phyloP scores from a whole-genome alignment of 805 yeast species.

The Brettanomyces nanus region DNA sequence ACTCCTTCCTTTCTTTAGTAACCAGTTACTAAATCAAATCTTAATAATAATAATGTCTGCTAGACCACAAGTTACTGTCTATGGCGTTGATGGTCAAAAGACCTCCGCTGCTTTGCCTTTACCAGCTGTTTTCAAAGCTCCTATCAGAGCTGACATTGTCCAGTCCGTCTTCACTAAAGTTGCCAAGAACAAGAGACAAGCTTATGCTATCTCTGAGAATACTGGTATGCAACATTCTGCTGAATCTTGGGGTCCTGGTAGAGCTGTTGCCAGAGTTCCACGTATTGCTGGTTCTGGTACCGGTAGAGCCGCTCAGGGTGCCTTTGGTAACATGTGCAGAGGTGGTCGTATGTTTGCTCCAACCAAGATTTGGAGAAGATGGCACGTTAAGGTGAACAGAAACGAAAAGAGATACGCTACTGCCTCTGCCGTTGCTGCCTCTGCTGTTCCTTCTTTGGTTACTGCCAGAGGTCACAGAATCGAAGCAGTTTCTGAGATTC shows the following conservation, averaged over 20 bases:
- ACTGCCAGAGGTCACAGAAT: constrained; percentile 99
- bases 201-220: constrained; percentile 98
- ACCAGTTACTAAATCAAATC: neutral
- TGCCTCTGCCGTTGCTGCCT: constrained; percentile 99
- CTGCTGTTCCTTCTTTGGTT: constrained; percentile 96
- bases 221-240: constrained; percentile 99
- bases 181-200: constrained; percentile 99
- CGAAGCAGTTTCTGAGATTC: constrained; percentile 96
- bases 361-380: constrained; percentile 99
- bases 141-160: constrained; percentile 99
- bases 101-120: constrained; percentile 78
- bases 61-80: constrained; percentile 96
- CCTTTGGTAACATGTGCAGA: constrained; percentile 99
- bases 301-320: constrained; percentile 99
- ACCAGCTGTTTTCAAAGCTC: constrained; percentile 99
- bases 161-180: constrained; percentile 98
- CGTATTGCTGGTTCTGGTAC: constrained; percentile 99
- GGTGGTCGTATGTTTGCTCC: constrained; percentile 99
- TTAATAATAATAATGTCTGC: constrained; percentile 25
- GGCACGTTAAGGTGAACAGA: constrained; percentile 99
- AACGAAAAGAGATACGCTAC: constrained; percentile 99
- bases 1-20: no score
- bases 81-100: constrained; percentile 76
- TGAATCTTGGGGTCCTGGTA: constrained; percentile 99
- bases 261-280: constrained; percentile 99